A percentile compares a stretch with the other conserved stretches of the same genome.
These are phyloP conservation scores for Actinomortierella wolfii DNA, from an alignment of 371 early-diverging fungal genomes.

Conservation along the genomic window DNA sequence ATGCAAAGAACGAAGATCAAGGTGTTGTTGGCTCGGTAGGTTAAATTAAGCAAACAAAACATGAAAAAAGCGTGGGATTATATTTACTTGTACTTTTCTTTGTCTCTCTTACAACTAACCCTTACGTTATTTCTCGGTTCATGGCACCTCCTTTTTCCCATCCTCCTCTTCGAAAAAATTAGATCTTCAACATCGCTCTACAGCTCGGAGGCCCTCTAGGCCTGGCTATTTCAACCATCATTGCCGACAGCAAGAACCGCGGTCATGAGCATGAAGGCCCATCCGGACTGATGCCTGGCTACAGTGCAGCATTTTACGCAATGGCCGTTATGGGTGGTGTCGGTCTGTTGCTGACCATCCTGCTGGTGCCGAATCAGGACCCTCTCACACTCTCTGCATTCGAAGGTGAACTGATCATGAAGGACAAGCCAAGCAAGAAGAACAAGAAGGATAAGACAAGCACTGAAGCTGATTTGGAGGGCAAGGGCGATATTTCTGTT, in stretches of 20 bases:
- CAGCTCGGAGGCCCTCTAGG: slow-evolving; percentile 33
- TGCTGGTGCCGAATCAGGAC: slow-evolving; percentile 24
- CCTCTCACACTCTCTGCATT: slow-evolving; percentile 12
- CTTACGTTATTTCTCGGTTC: too few species aligned
- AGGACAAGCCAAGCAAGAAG: too few species aligned
- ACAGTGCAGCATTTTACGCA: slow-evolving; percentile 27
- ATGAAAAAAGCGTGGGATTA: too few species aligned
- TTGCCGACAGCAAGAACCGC: slow-evolving; percentile 5
- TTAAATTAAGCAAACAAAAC: too few species aligned
- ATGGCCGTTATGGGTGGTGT: slow-evolving; percentile 10
- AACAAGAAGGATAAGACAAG: too few species aligned
- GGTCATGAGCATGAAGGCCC: neutral
- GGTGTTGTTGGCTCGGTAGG: slow-evolving; percentile 24
- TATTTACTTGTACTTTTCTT: too few species aligned
- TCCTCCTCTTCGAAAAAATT: too few species aligned
- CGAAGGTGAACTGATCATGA: too few species aligned
- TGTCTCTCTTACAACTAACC: too few species aligned
- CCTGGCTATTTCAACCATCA: slow-evolving; percentile 19
- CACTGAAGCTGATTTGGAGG: too few species aligned
- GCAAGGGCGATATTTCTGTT: too few species aligned
- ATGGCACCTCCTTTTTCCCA: too few species aligned
- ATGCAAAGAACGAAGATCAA: slow-evolving; percentile 28
- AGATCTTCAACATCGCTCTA: slow-evolving; percentile 22
- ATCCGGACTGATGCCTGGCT: slow-evolving; percentile 15
- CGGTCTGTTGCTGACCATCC: slow-evolving; percentile 2